These are phyloP conservation scores for Asclepias syriaca DNA, from an alignment of 257 asterid genomes.

Conservation along the genomic window DNA sequence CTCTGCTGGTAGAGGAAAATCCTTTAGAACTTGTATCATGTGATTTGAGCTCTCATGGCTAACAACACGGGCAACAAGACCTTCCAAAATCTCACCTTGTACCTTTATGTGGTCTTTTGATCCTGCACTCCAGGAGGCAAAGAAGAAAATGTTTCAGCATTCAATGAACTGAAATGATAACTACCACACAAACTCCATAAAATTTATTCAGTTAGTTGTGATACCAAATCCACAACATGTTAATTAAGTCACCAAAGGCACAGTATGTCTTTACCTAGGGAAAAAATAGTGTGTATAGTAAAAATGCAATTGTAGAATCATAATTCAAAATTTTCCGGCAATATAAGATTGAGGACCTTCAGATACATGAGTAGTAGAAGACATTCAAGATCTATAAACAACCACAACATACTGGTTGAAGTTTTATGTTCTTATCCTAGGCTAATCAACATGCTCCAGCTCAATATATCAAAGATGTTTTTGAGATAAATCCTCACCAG, in stretches of 20 bases:
- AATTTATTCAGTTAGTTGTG: not conserved
- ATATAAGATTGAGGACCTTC: not conserved
- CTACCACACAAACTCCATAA: not conserved
- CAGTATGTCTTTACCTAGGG: too few species aligned
- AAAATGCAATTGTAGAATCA: not conserved
- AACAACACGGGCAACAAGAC: conserved; percentile 91
- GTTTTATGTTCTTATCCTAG: not conserved
- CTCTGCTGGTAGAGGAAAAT: conserved; percentile 59
- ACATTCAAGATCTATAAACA: not conserved
- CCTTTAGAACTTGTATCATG: conserved; percentile 69
- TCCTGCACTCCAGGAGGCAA: conserved; percentile 37
- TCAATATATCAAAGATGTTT: conserved; percentile 5
- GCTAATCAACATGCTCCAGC: not conserved
- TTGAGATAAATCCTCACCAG: conserved; percentile 46
- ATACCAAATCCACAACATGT: not conserved
- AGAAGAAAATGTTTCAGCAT: not conserved
- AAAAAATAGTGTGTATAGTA: not conserved
- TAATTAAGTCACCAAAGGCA: not conserved
- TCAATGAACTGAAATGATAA: not conserved
- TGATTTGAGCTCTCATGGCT: conserved; percentile 72
- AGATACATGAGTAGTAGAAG: not conserved
- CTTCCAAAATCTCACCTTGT: conserved; percentile 99
- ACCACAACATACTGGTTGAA: not conserved
- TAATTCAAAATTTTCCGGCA: not conserved
- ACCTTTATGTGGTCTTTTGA: conserved; percentile 78